phyloP scores from a whole-genome alignment of 1,284 basidiomycete genomes.

The Moesziomyces globuligerus region DNA sequence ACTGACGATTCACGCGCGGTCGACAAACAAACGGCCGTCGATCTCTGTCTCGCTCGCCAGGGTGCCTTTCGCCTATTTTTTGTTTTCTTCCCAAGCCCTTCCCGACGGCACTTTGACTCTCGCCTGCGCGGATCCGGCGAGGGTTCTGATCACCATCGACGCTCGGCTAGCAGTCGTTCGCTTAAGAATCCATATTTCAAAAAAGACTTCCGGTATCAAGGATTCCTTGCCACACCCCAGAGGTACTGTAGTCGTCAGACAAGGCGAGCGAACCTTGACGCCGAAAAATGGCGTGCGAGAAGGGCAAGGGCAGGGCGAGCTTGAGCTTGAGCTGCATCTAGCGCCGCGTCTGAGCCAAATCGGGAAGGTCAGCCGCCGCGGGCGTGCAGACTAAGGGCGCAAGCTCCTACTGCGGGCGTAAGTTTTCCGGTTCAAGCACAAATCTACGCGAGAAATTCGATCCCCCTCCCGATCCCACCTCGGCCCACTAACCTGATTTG shows the following conservation, averaged over 20 bases:
- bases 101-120: background rate
- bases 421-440: constrained; percentile 20
- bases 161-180: background rate
- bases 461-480: background rate
- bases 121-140: background rate
- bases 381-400: background rate
- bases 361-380: background rate
- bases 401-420: constrained; percentile 6
- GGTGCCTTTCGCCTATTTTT: background rate
- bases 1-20: too few relatives aligned
- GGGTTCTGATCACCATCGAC: background rate
- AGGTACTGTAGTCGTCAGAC: too few relatives aligned
- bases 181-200: too few relatives aligned
- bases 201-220: too few relatives aligned
- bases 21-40: background rate
- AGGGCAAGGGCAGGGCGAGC: too few relatives aligned
- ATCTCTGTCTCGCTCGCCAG: background rate
- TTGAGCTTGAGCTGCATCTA: too few relatives aligned
- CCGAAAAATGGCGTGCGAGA: too few relatives aligned
- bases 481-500: background rate
- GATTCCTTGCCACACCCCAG: too few relatives aligned
- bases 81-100: background rate
- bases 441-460: constrained; percentile 20
- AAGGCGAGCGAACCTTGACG: background rate
- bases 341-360: background rate